Base-by-base conservation (phyloP, 2,329 filamentous ascomycete species). In the Ophiognomonia clavigignenti-juglandacearum region DNA sequence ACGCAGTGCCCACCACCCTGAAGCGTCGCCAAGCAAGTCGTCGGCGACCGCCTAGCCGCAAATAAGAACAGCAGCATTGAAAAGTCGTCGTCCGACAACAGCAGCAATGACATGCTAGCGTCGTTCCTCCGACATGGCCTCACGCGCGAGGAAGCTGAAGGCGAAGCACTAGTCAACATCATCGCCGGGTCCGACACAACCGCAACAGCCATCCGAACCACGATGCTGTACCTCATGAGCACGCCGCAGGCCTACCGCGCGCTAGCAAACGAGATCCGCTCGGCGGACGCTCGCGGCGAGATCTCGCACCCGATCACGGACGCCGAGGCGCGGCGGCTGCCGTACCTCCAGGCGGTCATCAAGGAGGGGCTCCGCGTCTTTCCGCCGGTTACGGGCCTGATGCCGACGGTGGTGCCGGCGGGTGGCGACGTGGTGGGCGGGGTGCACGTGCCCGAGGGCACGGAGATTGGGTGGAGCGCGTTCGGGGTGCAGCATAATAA, bases 121-220 rank as follows among this genome's bases (percentile, higher is more conserved):
- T 69, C 66, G 0, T 70, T 70, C 45, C 57, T 71, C 8, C 56
- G 60, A 1, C 64, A 69, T 29, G 69, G 69, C 3, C 54, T 72
- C 16, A 64, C 56, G 8, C 63, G 63, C 40, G 51, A 58, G 16
- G 63, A 71, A 31, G 62, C 63, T 39, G 66, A 74, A 39, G 74
- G 77, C 38, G 71, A 72, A 54, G 61, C 67, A 1, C 58, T 71
- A 3, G 57, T 66, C 48, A 63, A 70, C 44, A 64, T 69, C 55
- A 65, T 73, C 3, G 74, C 74, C 4, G 75, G 75, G 5, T 72
- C 72, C 4, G 75, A 78, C 51, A 76, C 72, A n/a, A 74, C 73
- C 0, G 70, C 74, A 1, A 72, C 69, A 2, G 65, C 69, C 3
- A 64, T 78, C 5, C 68, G 74, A 5, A 62, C 68, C 29, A 72